phyloP scores from a whole-genome alignment of 202 grass and related monocot genomes.

The Elaeis oleifera region DNA sequence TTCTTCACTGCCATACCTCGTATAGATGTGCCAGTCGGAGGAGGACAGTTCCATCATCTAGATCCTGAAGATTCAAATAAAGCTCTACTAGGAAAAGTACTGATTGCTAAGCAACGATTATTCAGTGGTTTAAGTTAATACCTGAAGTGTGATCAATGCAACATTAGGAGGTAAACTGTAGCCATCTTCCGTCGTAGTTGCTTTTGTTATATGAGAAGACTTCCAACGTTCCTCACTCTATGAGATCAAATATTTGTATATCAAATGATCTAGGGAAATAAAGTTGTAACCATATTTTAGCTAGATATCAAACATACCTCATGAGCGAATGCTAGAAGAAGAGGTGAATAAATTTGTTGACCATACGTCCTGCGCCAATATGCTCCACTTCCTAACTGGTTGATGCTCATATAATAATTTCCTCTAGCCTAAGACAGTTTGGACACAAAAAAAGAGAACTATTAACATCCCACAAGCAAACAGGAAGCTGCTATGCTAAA shows the following conservation, averaged over 20 bases:
- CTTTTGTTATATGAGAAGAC: conserved; percentile 39
- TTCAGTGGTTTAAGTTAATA: background rate
- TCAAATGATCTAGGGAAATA: conserved; percentile 3
- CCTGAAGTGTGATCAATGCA: conserved; percentile 48
- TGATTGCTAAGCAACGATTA: background rate
- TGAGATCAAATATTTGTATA: conserved; percentile 12
- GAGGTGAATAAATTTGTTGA: conserved; percentile 76
- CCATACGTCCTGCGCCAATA: conserved; percentile 67
- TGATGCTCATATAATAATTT: conserved; percentile 63
- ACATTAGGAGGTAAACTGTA: conserved; percentile 46
- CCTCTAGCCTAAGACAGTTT: conserved; percentile 44
- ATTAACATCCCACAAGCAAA: too few species aligned
- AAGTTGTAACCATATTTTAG: background rate
- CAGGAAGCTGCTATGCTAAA: too few species aligned
- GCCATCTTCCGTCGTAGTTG: conserved; percentile 39
- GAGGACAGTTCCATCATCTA: conserved; percentile 42
- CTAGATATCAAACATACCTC: conserved; percentile 37
- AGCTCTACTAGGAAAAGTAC: background rate
- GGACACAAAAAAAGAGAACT: background rate
- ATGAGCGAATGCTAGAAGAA: conserved; percentile 74
- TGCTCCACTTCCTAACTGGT: conserved; percentile 61
- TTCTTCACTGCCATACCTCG: conserved; percentile 25
- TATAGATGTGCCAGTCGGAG: conserved; percentile 45
- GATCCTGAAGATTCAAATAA: conserved; percentile 16
- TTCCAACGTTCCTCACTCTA: conserved; percentile 69